Evolutionary conservation across 163 green algal genomes (phyloP).

Genomic region (Coccomyxa subellipsoidea): DNA sequence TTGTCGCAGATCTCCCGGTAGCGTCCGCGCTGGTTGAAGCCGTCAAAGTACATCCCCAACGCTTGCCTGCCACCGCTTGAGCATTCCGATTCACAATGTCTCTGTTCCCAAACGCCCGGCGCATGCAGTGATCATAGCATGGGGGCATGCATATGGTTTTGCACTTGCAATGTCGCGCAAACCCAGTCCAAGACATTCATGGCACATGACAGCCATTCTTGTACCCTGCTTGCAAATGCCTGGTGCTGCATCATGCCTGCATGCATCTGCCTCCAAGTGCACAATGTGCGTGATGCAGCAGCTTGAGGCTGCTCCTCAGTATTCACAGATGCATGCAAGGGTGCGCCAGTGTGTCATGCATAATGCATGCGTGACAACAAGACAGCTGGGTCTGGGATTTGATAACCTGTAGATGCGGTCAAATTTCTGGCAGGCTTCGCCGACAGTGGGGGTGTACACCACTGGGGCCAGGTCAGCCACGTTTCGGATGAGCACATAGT

Average conservation of each 20-base stretch:
- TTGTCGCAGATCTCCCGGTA: constrained; percentile 52
- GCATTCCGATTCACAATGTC: not conserved
- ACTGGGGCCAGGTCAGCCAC: constrained; percentile 70
- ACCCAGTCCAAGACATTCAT: not conserved
- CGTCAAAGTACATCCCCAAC: constrained; percentile 72
- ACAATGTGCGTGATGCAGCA: too few species aligned
- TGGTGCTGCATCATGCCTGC: not conserved
- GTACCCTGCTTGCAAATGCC: not conserved
- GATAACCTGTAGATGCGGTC: constrained; percentile 50
- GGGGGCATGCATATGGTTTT: not conserved
- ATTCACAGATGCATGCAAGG: too few species aligned
- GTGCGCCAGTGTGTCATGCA: too few species aligned
- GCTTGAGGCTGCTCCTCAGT: too few species aligned
- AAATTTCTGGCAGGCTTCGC: constrained; percentile 71
- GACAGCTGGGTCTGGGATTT: not conserved
- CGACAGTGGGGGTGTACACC: constrained; percentile 84
- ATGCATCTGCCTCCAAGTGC: too few species aligned
- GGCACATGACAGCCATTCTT: not conserved
- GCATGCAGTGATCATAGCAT: not conserved
- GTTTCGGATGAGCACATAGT: constrained; percentile 70
- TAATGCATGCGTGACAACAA: too few species aligned
- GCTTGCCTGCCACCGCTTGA: constrained; percentile 19
- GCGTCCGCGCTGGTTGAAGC: constrained; percentile 54
- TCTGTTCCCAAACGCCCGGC: not conserved
- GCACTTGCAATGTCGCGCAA: not conserved